Evolutionary conservation across 2,329 filamentous ascomycete species (phyloP).

Genomic region (Elsinoe ampelina): DNA sequence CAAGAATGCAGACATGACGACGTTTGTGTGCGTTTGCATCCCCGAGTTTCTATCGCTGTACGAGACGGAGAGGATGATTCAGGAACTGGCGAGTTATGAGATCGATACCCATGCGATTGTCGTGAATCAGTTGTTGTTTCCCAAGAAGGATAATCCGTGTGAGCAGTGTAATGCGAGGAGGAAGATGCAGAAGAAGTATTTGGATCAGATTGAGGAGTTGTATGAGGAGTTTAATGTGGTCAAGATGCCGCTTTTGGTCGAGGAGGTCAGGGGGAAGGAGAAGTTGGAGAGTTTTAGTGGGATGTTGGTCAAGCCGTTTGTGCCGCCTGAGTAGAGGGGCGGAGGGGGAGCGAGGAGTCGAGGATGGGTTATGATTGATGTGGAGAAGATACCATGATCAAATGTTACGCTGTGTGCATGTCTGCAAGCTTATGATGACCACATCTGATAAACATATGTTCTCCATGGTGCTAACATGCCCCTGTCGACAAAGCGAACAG

Average conservation of each 20-base stretch:
- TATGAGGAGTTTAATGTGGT: constrained; percentile 99
- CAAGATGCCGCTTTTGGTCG: constrained; percentile 90
- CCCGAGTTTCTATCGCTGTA: constrained; percentile 94
- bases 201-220: constrained; percentile 95
- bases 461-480: too few relatives aligned
- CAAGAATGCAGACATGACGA: constrained; percentile 91
- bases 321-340: constrained; percentile 45
- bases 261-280: constrained; percentile 93
- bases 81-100: constrained; percentile 83
- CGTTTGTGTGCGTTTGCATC: constrained; percentile 97
- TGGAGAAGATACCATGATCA: constrained; percentile 9
- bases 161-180: constrained; percentile 90
- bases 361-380: constrained; percentile 3
- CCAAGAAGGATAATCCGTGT: constrained; percentile 72
- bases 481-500: too few relatives aligned
- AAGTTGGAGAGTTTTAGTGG: constrained; percentile 83
- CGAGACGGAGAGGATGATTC: constrained; percentile 99
- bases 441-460: too few relatives aligned
- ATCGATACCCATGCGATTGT: constrained; percentile 98
- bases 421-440: too few relatives aligned
- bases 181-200: constrained; percentile 99
- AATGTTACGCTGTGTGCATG: too few relatives aligned
- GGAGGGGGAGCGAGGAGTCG: not conserved
- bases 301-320: constrained; percentile 69
- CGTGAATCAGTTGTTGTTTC: constrained; percentile 95